A percentile compares a stretch with the other conserved stretches of the same genome.
phyloP scores from a whole-genome alignment of 257 asterid species.

The Solanum sitiens region DNA sequence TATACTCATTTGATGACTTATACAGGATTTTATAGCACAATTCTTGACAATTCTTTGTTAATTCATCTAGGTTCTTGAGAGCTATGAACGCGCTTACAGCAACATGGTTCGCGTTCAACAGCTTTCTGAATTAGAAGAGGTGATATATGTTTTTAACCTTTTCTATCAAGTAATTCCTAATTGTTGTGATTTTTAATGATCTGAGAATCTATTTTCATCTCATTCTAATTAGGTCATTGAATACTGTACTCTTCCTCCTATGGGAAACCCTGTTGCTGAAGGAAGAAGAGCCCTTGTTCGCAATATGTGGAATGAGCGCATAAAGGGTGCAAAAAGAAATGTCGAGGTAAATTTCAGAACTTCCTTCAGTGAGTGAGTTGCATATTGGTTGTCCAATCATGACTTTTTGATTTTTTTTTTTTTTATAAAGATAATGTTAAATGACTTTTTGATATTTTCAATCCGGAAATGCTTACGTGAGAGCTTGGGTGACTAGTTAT shows the following conservation, averaged over 20 bases:
- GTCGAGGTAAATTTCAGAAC: conserved; percentile 62
- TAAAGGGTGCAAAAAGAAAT: conserved; percentile 88
- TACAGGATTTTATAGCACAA: not conserved
- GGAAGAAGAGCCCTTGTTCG: conserved; percentile 84
- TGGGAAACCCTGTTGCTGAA: conserved; percentile 76
- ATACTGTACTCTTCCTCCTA: conserved; percentile 92
- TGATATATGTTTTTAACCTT: not conserved
- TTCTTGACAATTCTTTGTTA: not conserved
- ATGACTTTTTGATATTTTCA: not conserved
- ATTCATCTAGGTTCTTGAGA: conserved; percentile 74
- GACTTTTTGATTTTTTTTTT: not conserved
- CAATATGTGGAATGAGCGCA: conserved; percentile 97
- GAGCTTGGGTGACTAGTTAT: not conserved
- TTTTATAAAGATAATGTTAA: too few species aligned
- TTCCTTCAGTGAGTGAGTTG: not conserved
- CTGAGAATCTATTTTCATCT: conserved; percentile 3
- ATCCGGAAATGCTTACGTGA: not conserved
- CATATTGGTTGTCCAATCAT: not conserved
- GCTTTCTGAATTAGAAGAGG: conserved; percentile 96
- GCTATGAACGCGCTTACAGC: conserved; percentile 97
- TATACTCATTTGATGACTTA: not conserved
- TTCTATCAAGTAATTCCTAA: not conserved
- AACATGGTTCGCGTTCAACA: conserved; percentile 99
- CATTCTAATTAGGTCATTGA: conserved; percentile 63
- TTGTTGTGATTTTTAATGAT: not conserved